A percentile compares a stretch with the other conserved stretches of the same genome.
phyloP scores from a whole-genome alignment of 257 asterid species.

The Solanum chmielewskii region DNA sequence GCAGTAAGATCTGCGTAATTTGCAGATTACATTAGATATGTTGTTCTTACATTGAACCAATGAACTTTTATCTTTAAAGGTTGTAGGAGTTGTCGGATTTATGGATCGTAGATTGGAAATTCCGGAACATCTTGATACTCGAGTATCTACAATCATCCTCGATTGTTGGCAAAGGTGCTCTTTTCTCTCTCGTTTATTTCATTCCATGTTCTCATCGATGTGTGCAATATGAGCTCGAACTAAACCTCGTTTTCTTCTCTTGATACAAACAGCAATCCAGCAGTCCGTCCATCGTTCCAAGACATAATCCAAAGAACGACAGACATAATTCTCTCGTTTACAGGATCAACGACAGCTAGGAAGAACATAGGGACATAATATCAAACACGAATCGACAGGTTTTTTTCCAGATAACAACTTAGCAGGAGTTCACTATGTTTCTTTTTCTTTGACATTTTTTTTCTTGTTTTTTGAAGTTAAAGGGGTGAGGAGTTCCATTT shows the following conservation, averaged over 20 bases:
- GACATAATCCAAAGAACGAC: constrained; percentile 34
- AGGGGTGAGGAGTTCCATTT: not conserved
- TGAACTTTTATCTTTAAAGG: constrained; percentile 16
- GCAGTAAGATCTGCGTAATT: constrained; percentile 7
- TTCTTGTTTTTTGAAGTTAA: not conserved
- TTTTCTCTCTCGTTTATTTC: not conserved
- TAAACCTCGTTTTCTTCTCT: not conserved
- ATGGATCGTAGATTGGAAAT: constrained; percentile 56
- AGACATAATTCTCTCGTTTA: constrained; percentile 18
- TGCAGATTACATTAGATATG: not conserved
- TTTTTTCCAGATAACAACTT: not conserved
- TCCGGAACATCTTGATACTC: constrained; percentile 47
- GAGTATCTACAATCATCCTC: constrained; percentile 38
- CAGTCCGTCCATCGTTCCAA: constrained; percentile 59
- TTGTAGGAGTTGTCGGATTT: constrained; percentile 67
- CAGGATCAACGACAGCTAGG: constrained; percentile 1
- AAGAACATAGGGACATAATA: not conserved
- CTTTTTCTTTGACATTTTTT: not conserved
- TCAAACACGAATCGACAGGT: not conserved
- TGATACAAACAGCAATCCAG: constrained; percentile 30
- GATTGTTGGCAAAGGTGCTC: constrained; percentile 69
- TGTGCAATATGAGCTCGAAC: not conserved
- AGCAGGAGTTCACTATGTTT: not conserved
- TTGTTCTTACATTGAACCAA: not conserved
- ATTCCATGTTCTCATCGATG: not conserved